A percentile compares a stretch with the other conserved stretches of the same genome.
Conservation (phyloP, 345 rosid species). For the Clarkia xantiana region DNA sequence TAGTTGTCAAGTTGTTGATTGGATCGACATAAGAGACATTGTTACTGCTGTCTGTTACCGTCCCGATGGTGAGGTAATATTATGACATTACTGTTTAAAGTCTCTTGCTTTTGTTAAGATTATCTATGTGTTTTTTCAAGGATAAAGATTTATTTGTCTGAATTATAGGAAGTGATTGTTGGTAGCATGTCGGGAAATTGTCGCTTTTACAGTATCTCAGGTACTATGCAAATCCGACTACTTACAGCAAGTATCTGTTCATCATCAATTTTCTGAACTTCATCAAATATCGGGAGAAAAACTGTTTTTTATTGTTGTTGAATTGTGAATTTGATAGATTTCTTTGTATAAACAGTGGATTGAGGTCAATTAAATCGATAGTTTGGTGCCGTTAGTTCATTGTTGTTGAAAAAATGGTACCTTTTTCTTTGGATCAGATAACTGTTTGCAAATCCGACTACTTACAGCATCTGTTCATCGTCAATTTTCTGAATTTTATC, state of each 20-base stretch:
- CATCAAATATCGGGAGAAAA: too few species aligned
- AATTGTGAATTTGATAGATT: too few species aligned
- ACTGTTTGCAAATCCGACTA: conserved; percentile 30
- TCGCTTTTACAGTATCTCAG: conserved; percentile 21
- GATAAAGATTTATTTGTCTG: conserved; percentile 3
- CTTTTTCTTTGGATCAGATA: conserved; percentile 28
- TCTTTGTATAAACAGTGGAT: too few species aligned
- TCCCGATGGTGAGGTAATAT: conserved; percentile 70
- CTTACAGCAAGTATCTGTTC: background rate
- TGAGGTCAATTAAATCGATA: too few species aligned
- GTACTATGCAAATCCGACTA: conserved; percentile 7
- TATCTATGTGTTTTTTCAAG: background rate
- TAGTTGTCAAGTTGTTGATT: conserved; percentile 60
- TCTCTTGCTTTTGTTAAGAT: too few species aligned
- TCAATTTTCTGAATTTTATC: background rate
- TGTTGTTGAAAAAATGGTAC: background rate
- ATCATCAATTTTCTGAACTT: background rate
- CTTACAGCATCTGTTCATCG: background rate
- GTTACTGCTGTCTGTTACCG: conserved; percentile 75
- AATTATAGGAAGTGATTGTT: conserved; percentile 22
- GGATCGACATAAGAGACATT: conserved; percentile 57
- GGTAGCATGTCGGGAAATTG: conserved; percentile 30
- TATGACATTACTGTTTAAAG: conserved; percentile 2
- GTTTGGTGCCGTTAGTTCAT: too few species aligned
- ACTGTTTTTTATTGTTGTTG: too few species aligned